Base-by-base conservation (phyloP, 1,139 yeast genomes). In the Starmera stellimalicola region DNA sequence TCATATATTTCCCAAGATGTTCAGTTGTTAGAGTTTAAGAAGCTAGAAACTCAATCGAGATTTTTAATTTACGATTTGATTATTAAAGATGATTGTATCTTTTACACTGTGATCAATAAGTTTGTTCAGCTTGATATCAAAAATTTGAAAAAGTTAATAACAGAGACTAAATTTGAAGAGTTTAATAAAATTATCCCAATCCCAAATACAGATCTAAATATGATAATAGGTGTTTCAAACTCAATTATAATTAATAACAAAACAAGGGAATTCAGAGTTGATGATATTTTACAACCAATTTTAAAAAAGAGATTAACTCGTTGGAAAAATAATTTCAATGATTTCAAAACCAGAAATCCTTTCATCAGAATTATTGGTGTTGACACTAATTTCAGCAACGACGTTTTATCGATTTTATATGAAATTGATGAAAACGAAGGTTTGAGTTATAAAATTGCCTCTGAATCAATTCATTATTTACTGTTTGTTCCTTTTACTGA, bases 361-460 rank as follows among this genome's bases (percentile, higher is more conserved):
- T 32, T 31, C 3, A 25, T 41, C 11, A 46, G 38, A 17, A 44
- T 56, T 3, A 48, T 49, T 36, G 67, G 65, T 1, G 33, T 49
- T 3, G 43, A 53, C 7, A 16, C 51, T 6, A 57, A 63, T 16
- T 50, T 47, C 18, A 57, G 52, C 36, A 56, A 55, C 2, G 54
- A 50, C 28, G 37, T 57, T 1, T 39, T 58, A 5, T 60, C 62
- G 2, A 31, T 60, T 5, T 27, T 57, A 1, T 61, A 57, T 39
- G 51, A 50, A n/a, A 47, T 60, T 19, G 57, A 52, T 22, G 45
- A 55, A 16, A 34, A 36, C 5, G 43, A 51, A 14, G 50, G 57
- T 1, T 41, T 57, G 19, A 55, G 54, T 29, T 61, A 61, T 38
- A 46, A 48, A 27, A 60, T 59, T 15, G 44, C 53, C 0, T 58